Evolutionary conservation across 805 yeast genomes (phyloP).

Genomic region (Kodamaea hsintzibuensis): DNA sequence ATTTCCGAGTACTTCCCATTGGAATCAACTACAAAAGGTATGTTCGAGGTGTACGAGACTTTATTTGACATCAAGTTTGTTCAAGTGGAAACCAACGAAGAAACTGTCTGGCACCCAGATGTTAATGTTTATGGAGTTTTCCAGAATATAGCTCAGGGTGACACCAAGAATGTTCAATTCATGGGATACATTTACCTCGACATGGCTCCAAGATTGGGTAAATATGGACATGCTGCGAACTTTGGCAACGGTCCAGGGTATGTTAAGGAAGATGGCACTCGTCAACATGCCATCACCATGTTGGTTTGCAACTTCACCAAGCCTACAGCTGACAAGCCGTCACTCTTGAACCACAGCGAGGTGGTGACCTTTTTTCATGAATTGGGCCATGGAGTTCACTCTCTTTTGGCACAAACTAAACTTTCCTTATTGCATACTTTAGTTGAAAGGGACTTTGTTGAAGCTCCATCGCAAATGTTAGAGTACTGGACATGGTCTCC

Average conservation of each 20-base stretch:
- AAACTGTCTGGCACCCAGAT: constrained; percentile 72
- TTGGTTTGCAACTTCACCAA: constrained; percentile 84
- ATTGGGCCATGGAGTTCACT: constrained; percentile 87
- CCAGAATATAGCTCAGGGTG: constrained; percentile 44
- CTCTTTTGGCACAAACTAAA: constrained; percentile 63
- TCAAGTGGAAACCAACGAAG: constrained; percentile 42
- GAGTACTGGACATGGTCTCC: constrained; percentile 88
- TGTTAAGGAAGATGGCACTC: constrained; percentile 46
- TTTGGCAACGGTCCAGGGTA: constrained; percentile 68
- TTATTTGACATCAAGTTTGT: constrained; percentile 70
- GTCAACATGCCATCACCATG: constrained; percentile 69
- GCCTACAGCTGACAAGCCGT: constrained; percentile 68
- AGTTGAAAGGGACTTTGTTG: constrained; percentile 85
- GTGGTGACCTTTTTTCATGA: constrained; percentile 87
- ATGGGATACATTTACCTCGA: constrained; percentile 81
- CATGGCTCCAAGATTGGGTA: constrained; percentile 82
- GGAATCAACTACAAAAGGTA: constrained; percentile 61
- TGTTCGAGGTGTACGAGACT: constrained; percentile 70
- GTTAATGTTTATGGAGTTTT: constrained; percentile 74
- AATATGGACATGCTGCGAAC: constrained; percentile 88
- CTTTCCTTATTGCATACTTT: constrained; percentile 68
- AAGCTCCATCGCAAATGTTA: constrained; percentile 87
- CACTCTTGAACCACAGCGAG: constrained; percentile 74
- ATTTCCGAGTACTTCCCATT: constrained; percentile 80
- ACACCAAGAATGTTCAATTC: constrained; percentile 39